These are phyloP conservation scores for Penicillium sp. DNA, from an alignment of 2,329 filamentous ascomycete genomes.

Conservation along the genomic window DNA sequence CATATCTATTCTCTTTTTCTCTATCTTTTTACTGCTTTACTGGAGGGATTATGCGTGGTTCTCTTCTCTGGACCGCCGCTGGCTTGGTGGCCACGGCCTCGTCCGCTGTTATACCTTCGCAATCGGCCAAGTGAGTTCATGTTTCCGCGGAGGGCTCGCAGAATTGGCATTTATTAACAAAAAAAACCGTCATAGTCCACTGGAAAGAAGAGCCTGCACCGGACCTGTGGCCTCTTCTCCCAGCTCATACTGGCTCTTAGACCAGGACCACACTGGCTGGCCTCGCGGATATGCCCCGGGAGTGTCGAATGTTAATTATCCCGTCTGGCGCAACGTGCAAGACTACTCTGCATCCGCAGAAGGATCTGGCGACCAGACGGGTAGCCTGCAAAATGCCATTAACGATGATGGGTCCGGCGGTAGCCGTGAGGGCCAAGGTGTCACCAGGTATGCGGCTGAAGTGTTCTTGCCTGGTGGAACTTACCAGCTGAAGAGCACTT, in stretches of 20 bases:
- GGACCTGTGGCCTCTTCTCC: conserved; percentile 14
- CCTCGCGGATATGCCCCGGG: conserved; percentile 15
- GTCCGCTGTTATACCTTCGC: neutral
- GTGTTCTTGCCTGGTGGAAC: conserved; percentile 35
- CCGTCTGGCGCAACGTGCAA: conserved; percentile 40
- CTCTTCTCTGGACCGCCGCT: neutral
- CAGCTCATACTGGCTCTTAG: conserved; percentile 14
- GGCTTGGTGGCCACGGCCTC: neutral
- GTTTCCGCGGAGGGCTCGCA: neutral
- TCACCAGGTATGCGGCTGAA: conserved; percentile 34
- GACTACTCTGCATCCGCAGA: conserved; percentile 40
- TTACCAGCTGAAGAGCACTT: conserved; percentile 27
- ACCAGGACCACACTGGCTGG: conserved; percentile 16
- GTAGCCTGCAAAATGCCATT: conserved; percentile 32
- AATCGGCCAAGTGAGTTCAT: neutral
- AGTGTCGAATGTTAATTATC: conserved; percentile 32
- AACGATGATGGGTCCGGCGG: conserved; percentile 33
- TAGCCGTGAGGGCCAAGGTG: conserved; percentile 31
- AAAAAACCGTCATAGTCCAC: neutral
- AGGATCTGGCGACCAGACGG: conserved; percentile 31
- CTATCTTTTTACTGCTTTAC: neutral
- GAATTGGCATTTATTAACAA: neutral
- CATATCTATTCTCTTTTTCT: neutral
- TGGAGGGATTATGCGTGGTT: neutral
- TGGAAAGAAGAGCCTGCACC: conserved; percentile 3